Percentiles rank a stretch among this genome's conserved stretches.
Evolutionary conservation across 2,329 filamentous ascomycete species (phyloP).

Genomic region (Cercospora zeina): DNA sequence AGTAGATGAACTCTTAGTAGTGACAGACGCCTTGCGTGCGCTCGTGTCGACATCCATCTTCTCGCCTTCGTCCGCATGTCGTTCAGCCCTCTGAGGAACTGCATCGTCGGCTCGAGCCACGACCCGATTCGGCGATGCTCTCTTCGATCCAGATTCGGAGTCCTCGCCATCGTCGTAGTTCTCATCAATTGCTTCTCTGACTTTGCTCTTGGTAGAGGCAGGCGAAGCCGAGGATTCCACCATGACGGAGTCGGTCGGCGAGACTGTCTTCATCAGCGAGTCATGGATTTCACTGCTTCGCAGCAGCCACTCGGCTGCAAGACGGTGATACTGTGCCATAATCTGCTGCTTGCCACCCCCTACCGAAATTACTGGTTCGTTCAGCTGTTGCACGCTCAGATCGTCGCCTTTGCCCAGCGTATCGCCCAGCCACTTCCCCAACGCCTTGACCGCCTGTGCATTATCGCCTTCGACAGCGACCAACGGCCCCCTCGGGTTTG

Average conservation of each 20-base stretch:
- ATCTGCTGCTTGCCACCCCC: constrained; percentile 41
- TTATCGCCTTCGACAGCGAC: constrained; percentile 80
- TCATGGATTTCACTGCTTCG: constrained; percentile 69
- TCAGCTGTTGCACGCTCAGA: constrained; percentile 52
- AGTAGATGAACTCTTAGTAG: constrained; percentile 14
- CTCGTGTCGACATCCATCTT: constrained; percentile 31
- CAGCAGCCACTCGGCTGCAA: constrained; percentile 66
- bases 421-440: constrained; percentile 64
- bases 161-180: constrained; percentile 32
- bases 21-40: constrained; percentile 18
- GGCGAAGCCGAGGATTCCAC: constrained; percentile 23
- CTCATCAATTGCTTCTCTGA: constrained; percentile 30
- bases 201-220: constrained; percentile 13
- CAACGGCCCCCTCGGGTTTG: constrained; percentile 65
- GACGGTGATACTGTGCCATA: constrained; percentile 60
- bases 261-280: constrained; percentile 25
- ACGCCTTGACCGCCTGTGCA: constrained; percentile 60
- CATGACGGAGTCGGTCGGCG: constrained; percentile 31
- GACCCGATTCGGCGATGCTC: constrained; percentile 11
- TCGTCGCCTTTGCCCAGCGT: constrained; percentile 55
- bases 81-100: background rate
- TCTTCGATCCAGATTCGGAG: constrained; percentile 9
- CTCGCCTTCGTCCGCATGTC: constrained; percentile 21
- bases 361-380: constrained; percentile 49
- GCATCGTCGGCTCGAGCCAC: constrained; percentile 12